These are phyloP conservation scores for Nigrograna mackinnonii DNA, from an alignment of 2,329 filamentous ascomycete species.

Conservation along the genomic window DNA sequence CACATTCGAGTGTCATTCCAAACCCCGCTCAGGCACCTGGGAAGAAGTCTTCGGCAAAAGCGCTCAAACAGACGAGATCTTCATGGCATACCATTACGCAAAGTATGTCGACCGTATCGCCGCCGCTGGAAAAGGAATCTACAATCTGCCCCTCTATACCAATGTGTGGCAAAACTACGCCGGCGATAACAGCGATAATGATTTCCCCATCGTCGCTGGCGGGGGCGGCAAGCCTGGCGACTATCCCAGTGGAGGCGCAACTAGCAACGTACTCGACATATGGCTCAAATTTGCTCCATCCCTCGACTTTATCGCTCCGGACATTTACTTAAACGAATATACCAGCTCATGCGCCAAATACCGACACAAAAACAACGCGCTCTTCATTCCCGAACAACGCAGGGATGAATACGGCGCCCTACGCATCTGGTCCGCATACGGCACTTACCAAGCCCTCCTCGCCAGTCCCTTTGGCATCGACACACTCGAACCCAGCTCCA, in stretches of 20 bases:
- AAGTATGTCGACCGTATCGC: conserved; percentile 44
- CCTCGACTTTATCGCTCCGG: conserved; percentile 45
- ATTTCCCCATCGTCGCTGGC: conserved; percentile 32
- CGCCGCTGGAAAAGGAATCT: conserved; percentile 39
- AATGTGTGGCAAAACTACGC: conserved; percentile 50
- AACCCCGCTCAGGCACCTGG: conserved; percentile 22
- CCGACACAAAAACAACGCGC: conserved; percentile 42
- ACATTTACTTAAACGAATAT: conserved; percentile 52
- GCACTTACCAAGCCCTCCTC: conserved; percentile 45
- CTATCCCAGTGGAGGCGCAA: conserved; percentile 50
- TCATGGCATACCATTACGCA: conserved; percentile 50
- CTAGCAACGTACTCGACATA: conserved; percentile 46
- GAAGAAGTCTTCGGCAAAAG: conserved; percentile 40
- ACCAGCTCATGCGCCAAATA: conserved; percentile 46
- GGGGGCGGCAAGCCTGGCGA: conserved; percentile 44
- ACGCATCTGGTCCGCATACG: conserved; percentile 48
- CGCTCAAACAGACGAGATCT: conserved; percentile 43
- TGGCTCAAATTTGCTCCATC: conserved; percentile 45
- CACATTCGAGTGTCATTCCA: not conserved
- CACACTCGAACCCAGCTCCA: conserved; percentile 29
- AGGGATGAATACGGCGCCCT: conserved; percentile 50
- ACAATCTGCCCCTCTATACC: conserved; percentile 44
- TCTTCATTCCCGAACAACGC: conserved; percentile 55
- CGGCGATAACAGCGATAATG: conserved; percentile 33
- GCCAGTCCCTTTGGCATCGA: conserved; percentile 48